Percentiles rank a stretch among this genome's conserved stretches.
phyloP scores from a whole-genome alignment of 176 grass and related monocot genomes.

The Saccharum officinarum region DNA sequence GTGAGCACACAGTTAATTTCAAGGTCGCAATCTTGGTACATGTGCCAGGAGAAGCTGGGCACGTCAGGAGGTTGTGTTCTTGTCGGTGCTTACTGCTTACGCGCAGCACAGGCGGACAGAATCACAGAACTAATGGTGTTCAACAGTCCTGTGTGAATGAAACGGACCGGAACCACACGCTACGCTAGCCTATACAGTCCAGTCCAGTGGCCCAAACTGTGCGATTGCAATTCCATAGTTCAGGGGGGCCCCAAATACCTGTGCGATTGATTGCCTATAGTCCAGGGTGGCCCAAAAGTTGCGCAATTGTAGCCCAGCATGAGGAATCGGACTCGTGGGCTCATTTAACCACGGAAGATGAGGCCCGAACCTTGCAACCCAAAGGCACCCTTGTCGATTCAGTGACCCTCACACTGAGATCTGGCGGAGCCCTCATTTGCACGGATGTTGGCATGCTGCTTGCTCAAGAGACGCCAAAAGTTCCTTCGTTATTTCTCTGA shows the following conservation, averaged over 20 bases:
- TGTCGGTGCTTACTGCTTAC: not conserved
- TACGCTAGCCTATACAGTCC: not conserved
- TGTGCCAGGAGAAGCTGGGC: not conserved
- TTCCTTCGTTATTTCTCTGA: no score
- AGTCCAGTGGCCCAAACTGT: no score
- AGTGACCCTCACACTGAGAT: no score
- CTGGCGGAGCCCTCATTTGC: no score
- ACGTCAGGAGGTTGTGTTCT: not conserved
- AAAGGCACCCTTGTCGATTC: no score
- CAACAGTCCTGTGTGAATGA: not conserved
- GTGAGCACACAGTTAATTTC: not conserved
- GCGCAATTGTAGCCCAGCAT: not conserved
- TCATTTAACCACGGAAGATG: not conserved
- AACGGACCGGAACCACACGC: not conserved
- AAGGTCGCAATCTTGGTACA: not conserved
- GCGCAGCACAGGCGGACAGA: not conserved
- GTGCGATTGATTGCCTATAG: no score
- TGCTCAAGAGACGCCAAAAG: no score
- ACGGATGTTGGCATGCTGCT: no score
- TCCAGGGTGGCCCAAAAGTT: not conserved
- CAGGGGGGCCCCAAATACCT: no score
- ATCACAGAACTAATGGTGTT: not conserved
- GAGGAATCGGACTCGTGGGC: not conserved
- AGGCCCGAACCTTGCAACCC: not conserved
- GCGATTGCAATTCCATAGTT: no score